Evolutionary conservation across 2,329 filamentous ascomycete genomes (phyloP), one percentile per base, ranked within the genome.

Genomic region (Aspergillus versicolor): DNA sequence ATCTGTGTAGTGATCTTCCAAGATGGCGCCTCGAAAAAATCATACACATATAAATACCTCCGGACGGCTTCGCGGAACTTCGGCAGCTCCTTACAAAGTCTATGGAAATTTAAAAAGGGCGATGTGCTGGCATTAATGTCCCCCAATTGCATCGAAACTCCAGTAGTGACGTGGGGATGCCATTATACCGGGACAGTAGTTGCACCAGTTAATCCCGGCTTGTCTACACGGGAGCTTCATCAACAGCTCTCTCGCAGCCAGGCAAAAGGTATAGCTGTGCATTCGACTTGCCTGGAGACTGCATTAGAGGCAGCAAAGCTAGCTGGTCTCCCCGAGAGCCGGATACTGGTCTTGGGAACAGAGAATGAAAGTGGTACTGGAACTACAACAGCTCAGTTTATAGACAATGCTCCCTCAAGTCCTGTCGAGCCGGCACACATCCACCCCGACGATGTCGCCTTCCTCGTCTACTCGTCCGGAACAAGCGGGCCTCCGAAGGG

Each of bases 391-490:
- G 42, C 6, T 3, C 34, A 21, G 11, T 48, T 56, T 27, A 41
- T 52, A 8, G 5, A 21, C 2, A 7, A 41, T 37, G 17, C 11
- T 11, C 2, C 21, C 5, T 11, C 48, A 7, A 38, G 43, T 12
- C 43, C 43, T 11, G 22, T 3, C 12, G n/a, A 13, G 1, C 42
- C 42, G 1, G n/a, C 12, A 11, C 2, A 22, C 15, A 41, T 66
- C 8, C 34, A 59, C 9, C 57, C 61, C 1, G 47, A 41, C 15
- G 64, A 66, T 48, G 19, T 57, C 3, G 62, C 63, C 1, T 70
- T 65, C 54, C 45, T 71, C 9, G 65, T 72, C 2, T 72, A 71
- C 46, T 68, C 65, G 13, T 70, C 67, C n/a, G 70, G 70, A 3
- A 72, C 70, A 4, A 70, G 67, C 1, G 69, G 69, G 5, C 59